These are phyloP conservation scores for Calamus simplicifolius DNA, from an alignment of 176 grass and related monocot species.

Conservation along the genomic window DNA sequence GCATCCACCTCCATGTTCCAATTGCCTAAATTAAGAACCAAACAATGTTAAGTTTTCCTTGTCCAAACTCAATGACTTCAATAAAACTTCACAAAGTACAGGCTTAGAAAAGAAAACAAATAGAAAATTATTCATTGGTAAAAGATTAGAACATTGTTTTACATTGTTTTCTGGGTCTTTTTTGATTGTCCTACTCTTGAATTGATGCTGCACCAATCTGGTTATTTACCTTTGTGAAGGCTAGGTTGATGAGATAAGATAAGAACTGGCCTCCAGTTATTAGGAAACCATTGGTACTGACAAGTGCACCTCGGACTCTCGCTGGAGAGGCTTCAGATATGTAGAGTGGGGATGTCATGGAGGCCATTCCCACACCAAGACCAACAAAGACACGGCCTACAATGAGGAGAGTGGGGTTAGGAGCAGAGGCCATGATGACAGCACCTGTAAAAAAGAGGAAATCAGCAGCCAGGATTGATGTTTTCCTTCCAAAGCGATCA, in stretches of 20 bases:
- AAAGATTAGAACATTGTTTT: no score
- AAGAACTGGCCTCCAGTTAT: constrained; percentile 96
- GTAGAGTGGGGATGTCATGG: constrained; percentile 96
- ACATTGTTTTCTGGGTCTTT: no score
- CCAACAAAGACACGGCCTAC: constrained; percentile 85
- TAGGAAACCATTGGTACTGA: constrained; percentile 84
- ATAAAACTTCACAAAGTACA: no score
- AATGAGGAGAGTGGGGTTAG: constrained; percentile 63
- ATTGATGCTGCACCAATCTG: no score
- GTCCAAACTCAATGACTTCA: not conserved
- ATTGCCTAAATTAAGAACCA: constrained; percentile 29
- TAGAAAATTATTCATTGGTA: no score
- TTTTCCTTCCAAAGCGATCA: constrained; percentile 74
- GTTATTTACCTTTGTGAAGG: constrained; percentile 61
- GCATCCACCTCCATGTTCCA: constrained; percentile 99
- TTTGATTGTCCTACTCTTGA: no score
- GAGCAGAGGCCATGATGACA: constrained; percentile 60
- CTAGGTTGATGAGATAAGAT: constrained; percentile 91
- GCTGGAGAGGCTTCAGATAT: constrained; percentile 97
- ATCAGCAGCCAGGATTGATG: constrained; percentile 71
- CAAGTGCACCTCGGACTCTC: constrained; percentile 77
- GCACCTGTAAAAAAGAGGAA: constrained; percentile 68
- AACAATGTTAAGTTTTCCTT: not conserved
- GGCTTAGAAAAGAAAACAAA: no score
- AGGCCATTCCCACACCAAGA: constrained; percentile 92